Evolutionary conservation across 2,329 filamentous ascomycete species (phyloP), one percentile per base, ranked within the genome.

Genomic region (Aspergillus quadrilineatus): DNA sequence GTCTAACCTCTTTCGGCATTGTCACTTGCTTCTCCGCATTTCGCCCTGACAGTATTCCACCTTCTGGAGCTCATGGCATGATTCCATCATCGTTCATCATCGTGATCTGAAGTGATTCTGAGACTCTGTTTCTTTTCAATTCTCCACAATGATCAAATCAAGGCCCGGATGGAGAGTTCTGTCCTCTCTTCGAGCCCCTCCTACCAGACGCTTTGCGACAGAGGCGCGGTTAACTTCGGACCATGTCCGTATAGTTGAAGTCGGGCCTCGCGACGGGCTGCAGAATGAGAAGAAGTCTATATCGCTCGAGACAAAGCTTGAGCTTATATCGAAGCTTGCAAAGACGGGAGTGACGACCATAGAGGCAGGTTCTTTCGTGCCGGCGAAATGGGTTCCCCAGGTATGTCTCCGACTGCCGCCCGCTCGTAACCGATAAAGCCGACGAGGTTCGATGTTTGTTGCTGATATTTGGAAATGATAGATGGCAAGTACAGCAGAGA

Each of bases 401-500:
- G 77, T 80, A 69, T 62, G 70, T 50, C 53, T 22, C 26, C 15
- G 22, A 6, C 2, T 22, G 5, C 37, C 29, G 50, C 32, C 29
- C 39, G 36, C 37, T 17, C 48, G 17, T 43, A 48, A 29, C 52
- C 36, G 48, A 49, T 34, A 41, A 29, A 42, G 34, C 26, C 15
- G 10, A 8, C 4, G 29, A 37, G n/a, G 36, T 56, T 15, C 42
- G 12, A 32, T 9, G 2, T 32, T 9, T 32, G 4, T 36, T 41
- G 52, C 53, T 55, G 44, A 61, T 37, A 17, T 32, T 15, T 45
- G 17, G 15, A 43, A 37, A 17, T 17, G 10, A n/a, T 42, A 86
- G 84, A 88, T 88, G 85, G 85, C 83, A 12, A 85, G 84, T 57
- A 86, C 85, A 7, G 79, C 83, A 44, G 79, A 85, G 56, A 85